These are phyloP conservation scores for Auricularia auricula-judae DNA, from an alignment of 768 basidiomycete genomes.

Conservation along the genomic window DNA sequence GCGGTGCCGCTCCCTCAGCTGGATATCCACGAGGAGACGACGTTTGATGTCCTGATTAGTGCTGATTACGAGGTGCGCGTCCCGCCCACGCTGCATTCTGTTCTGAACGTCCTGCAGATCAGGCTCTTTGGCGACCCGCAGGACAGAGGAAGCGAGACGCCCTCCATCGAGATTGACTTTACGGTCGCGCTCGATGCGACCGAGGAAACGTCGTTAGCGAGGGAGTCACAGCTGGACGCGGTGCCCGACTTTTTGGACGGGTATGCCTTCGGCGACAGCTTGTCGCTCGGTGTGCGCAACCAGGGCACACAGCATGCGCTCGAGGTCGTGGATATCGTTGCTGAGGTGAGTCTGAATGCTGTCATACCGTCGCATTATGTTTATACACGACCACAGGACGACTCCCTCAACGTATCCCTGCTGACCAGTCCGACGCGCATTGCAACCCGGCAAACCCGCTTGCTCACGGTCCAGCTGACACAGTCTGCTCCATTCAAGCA, in stretches of 20 bases:
- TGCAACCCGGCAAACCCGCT: no score
- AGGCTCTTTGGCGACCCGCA: conserved; percentile 73
- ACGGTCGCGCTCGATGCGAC: conserved; percentile 29
- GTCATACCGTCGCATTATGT: neutral
- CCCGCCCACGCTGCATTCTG: neutral
- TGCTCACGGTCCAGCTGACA: no score
- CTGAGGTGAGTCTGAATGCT: neutral
- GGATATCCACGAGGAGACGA: conserved; percentile 29
- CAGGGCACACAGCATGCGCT: neutral
- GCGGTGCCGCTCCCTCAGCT: conserved; percentile 40
- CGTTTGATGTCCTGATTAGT: conserved; percentile 62
- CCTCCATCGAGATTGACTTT: conserved; percentile 47
- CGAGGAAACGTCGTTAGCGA: conserved; percentile 20
- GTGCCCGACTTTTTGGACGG: conserved; percentile 65
- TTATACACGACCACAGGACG: no score
- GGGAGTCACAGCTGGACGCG: conserved; percentile 42
- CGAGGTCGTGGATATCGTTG: neutral
- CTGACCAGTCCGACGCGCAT: no score
- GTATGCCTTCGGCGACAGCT: conserved; percentile 56
- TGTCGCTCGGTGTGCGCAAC: conserved; percentile 45
- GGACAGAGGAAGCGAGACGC: conserved; percentile 28
- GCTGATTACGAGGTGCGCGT: conserved; percentile 67
- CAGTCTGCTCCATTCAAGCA: no score
- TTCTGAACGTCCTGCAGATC: conserved; percentile 34
- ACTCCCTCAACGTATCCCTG: no score